These are phyloP conservation scores for Silene noctiflora DNA, from an alignment of 179 eudicot species.

Conservation along the genomic window DNA sequence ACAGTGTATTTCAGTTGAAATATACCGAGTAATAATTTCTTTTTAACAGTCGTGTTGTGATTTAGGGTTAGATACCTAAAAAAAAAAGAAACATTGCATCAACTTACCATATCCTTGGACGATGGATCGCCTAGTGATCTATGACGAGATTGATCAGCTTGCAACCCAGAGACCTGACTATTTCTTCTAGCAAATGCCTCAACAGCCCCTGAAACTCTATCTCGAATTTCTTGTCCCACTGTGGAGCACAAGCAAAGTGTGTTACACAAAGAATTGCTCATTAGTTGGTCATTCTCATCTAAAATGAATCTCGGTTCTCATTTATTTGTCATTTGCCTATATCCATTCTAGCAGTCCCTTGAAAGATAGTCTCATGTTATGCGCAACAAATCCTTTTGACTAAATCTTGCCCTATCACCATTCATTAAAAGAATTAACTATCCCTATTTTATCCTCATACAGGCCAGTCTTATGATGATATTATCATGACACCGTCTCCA, in stretches of 20 bases:
- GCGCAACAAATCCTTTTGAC: no score
- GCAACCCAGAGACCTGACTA: constrained; percentile 37
- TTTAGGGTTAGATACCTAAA: not conserved
- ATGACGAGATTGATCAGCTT: constrained; percentile 46
- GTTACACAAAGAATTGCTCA: not conserved
- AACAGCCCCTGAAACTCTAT: constrained; percentile 47
- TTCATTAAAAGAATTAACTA: no score
- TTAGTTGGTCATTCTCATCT: no score
- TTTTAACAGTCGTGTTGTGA: no score
- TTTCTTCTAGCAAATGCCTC: constrained; percentile 60
- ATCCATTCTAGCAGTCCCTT: not conserved
- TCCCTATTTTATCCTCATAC: no score
- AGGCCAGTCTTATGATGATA: no score
- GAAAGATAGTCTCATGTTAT: no score
- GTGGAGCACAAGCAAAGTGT: constrained; percentile 11
- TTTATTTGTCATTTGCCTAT: not conserved
- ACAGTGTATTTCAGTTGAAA: not conserved
- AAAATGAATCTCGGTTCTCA: no score
- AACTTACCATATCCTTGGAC: constrained; percentile 53
- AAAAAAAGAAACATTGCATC: not conserved
- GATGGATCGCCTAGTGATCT: constrained; percentile 49
- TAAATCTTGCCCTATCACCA: no score
- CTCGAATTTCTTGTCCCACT: constrained; percentile 57
- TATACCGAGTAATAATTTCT: not conserved
- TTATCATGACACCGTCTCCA: not conserved